These are phyloP conservation scores for Aureobasidium lini DNA, from an alignment of 2,329 filamentous ascomycete species.

Conservation along the genomic window DNA sequence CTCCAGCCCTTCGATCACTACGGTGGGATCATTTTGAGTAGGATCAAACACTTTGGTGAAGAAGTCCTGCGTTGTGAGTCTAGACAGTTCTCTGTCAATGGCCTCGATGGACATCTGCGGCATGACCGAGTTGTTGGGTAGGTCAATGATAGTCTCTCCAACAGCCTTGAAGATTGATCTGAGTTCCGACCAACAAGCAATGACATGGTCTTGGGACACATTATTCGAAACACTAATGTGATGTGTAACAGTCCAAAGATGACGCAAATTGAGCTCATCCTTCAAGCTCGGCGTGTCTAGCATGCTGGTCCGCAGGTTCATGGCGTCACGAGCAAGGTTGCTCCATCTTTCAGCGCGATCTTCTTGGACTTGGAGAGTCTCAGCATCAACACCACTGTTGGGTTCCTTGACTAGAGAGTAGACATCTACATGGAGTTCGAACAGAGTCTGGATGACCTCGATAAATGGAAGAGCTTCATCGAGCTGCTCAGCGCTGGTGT, in stretches of 20 bases:
- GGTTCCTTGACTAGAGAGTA: slow-evolving; percentile 57
- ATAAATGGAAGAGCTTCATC: slow-evolving; percentile 32
- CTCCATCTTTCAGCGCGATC: slow-evolving; percentile 56
- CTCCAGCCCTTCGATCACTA: slow-evolving; percentile 85
- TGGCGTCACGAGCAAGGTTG: slow-evolving; percentile 47
- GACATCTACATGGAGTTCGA: slow-evolving; percentile 61
- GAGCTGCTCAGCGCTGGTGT: not conserved
- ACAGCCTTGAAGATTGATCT: slow-evolving; percentile 45
- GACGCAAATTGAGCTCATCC: slow-evolving; percentile 46
- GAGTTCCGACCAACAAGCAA: slow-evolving; percentile 57
- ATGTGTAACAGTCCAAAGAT: slow-evolving; percentile 60
- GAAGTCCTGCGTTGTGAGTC: slow-evolving; percentile 92
- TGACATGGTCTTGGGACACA: slow-evolving; percentile 50
- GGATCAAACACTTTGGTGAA: slow-evolving; percentile 85
- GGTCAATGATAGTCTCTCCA: slow-evolving; percentile 45
- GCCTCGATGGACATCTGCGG: slow-evolving; percentile 75
- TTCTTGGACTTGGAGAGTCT: slow-evolving; percentile 46
- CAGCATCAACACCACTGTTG: slow-evolving; percentile 47
- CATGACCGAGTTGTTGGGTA: slow-evolving; percentile 84
- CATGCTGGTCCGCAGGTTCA: slow-evolving; percentile 33
- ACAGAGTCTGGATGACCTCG: slow-evolving; percentile 53
- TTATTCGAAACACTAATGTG: slow-evolving; percentile 51
- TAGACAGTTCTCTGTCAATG: slow-evolving; percentile 83
- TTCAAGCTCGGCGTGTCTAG: slow-evolving; percentile 30
- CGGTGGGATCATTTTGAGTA: slow-evolving; percentile 69